phyloP scores from a whole-genome alignment of 148 eudicot species.

The Silene latifolia region DNA sequence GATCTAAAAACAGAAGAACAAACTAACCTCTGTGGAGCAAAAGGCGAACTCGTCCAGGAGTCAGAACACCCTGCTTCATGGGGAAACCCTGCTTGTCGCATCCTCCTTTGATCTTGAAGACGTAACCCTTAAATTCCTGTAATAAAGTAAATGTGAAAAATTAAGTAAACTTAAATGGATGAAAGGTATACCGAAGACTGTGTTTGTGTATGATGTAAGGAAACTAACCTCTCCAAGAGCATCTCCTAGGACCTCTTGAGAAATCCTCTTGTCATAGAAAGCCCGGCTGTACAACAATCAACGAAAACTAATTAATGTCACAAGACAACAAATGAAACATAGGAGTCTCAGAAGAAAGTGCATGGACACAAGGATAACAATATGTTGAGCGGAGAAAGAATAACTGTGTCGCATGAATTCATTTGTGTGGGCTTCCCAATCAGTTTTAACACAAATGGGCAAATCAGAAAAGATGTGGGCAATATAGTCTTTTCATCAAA shows the following conservation, averaged over 20 bases:
- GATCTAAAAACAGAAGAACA: not conserved
- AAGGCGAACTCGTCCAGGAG: slow-evolving; percentile 71
- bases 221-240: slow-evolving; percentile 53
- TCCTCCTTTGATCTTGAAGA: slow-evolving; percentile 73
- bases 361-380: not conserved
- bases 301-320: not conserved
- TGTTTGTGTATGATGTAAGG: too few relatives aligned
- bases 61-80: slow-evolving; percentile 81
- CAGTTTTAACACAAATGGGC: not conserved
- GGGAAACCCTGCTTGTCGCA: slow-evolving; percentile 85
- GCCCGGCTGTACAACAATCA: slow-evolving; percentile 40
- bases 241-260: slow-evolving; percentile 73
- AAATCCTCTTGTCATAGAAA: slow-evolving; percentile 73
- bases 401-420: too few relatives aligned
- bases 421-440: too few relatives aligned
- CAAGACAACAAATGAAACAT: not conserved
- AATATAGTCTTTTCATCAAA: not conserved
- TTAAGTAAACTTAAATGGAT: not conserved
- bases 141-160: not conserved
- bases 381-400: too few relatives aligned
- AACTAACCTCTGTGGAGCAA: slow-evolving; percentile 56
- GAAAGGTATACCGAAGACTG: too few relatives aligned
- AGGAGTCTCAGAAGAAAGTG: not conserved
- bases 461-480: not conserved
- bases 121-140: slow-evolving; percentile 72